Conservation (phyloP, 202 grass and related monocot genomes). For the Carex sylvatica region DNA sequence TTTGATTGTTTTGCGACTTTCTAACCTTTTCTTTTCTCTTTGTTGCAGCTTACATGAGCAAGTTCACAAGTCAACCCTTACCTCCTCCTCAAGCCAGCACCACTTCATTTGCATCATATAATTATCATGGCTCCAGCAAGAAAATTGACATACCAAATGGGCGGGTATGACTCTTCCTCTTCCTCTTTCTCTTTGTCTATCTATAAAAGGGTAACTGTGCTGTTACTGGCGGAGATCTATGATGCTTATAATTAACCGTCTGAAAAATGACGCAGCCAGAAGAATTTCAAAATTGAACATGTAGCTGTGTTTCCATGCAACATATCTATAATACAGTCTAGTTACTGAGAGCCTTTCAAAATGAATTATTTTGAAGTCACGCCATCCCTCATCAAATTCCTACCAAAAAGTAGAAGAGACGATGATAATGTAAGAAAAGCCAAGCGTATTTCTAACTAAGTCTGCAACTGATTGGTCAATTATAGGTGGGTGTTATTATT, state of each 20-base stretch:
- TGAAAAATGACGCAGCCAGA: not conserved
- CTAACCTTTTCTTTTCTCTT: not conserved
- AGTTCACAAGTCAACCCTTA: slow-evolving; percentile 40
- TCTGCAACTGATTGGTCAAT: not conserved
- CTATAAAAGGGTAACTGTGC: not conserved
- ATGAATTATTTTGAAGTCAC: not conserved
- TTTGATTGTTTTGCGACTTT: not conserved
- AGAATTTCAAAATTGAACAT: not conserved
- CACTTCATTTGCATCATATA: slow-evolving; percentile 57
- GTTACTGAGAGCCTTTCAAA: not conserved
- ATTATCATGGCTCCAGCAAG: slow-evolving; percentile 74
- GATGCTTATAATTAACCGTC: not conserved
- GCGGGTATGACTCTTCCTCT: slow-evolving; percentile 43
- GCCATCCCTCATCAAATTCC: not conserved
- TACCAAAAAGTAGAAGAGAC: not conserved
- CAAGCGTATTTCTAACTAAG: not conserved
- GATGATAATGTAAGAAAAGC: not conserved
- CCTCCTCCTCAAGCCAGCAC: slow-evolving; percentile 54
- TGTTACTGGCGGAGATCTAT: not conserved
- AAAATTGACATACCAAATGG: slow-evolving; percentile 93
- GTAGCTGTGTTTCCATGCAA: not conserved
- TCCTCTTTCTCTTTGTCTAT: not conserved
- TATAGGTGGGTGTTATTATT: slow-evolving; percentile 93
- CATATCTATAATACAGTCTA: not conserved
- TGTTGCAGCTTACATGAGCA: slow-evolving; percentile 26